Conservation (phyloP, 2,329 filamentous ascomycete species). For the Sphaceloma murrayae region DNA sequence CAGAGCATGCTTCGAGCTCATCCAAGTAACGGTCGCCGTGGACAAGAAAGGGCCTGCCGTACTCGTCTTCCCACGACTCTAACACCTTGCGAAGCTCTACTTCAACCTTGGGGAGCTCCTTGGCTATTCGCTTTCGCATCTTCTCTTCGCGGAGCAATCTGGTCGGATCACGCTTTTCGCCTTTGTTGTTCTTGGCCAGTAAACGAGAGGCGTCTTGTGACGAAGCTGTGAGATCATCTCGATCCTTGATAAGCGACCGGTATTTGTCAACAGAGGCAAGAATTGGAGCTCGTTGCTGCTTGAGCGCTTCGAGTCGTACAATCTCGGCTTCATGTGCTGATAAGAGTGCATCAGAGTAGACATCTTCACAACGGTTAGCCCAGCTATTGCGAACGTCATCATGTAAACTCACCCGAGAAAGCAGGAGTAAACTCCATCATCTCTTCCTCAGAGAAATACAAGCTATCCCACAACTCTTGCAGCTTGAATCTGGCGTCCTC, state of each 20-base stretch:
- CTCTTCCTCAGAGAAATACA: constrained; percentile 95
- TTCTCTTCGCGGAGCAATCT: constrained; percentile 93
- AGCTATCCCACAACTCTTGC: constrained; percentile 86
- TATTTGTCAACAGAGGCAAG: constrained; percentile 76
- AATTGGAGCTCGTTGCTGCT: constrained; percentile 77
- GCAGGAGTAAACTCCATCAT: constrained; percentile 97
- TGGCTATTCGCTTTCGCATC: constrained; percentile 94
- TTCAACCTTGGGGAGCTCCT: constrained; percentile 87
- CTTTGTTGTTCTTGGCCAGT: constrained; percentile 83
- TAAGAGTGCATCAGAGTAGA: constrained; percentile 89
- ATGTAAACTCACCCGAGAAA: constrained; percentile 51
- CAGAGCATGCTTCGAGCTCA: constrained; percentile 49
- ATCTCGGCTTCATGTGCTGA: constrained; percentile 94
- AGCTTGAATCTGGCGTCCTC: constrained; percentile 85
- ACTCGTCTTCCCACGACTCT: constrained; percentile 85
- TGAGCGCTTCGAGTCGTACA: constrained; percentile 65
- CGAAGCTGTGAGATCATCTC: constrained; percentile 76
- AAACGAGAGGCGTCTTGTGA: constrained; percentile 91
- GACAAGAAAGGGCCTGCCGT: constrained; percentile 84
- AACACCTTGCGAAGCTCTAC: constrained; percentile 73
- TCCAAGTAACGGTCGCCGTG: constrained; percentile 89
- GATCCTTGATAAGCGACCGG: constrained; percentile 70
- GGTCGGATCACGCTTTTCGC: constrained; percentile 87
- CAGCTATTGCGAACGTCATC: neutral
- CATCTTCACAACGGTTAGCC: constrained; percentile 45